Percentiles rank a stretch among this genome's conserved stretches.
Conservation (phyloP, 1,139 yeast genomes). For the Spencermartinsiella ligniputridi region DNA sequence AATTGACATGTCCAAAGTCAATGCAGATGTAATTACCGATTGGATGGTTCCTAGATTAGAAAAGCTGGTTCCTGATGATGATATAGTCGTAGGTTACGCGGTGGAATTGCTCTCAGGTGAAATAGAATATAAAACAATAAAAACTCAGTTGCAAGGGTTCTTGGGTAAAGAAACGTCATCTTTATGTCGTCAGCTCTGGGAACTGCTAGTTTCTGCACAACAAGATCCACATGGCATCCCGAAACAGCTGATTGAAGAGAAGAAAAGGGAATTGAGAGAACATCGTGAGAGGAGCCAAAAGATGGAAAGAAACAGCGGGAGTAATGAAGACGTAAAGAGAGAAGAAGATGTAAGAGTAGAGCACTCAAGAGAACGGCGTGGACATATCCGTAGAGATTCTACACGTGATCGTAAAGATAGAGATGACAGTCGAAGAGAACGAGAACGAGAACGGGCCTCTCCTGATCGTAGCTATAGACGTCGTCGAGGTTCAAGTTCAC, state of each 20-base stretch:
- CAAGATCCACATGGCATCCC: conserved; percentile 26
- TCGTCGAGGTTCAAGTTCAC: too few species aligned
- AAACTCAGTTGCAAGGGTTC: conserved; percentile 23
- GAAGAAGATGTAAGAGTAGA: too few species aligned
- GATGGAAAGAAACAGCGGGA: too few species aligned
- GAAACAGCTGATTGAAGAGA: conserved; percentile 19
- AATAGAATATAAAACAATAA: conserved; percentile 19
- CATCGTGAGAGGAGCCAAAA: conserved; percentile 10
- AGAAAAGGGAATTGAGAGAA: conserved; percentile 18
- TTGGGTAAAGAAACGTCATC: conserved; percentile 19
- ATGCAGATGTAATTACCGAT: conserved; percentile 13
- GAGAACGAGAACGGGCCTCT: too few species aligned
- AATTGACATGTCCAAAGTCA: conserved; percentile 19
- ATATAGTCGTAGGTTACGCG: conserved; percentile 17
- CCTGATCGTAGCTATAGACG: too few species aligned
- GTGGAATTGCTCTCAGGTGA: conserved; percentile 16
- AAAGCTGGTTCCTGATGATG: conserved; percentile 19
- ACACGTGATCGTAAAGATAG: too few species aligned
- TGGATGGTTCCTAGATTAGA: conserved; percentile 12
- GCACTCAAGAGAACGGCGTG: too few species aligned
- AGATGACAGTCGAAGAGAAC: too few species aligned
- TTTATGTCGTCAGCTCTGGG: conserved; percentile 26
- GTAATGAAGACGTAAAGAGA: too few species aligned
- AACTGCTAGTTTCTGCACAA: conserved; percentile 25
- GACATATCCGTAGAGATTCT: too few species aligned